phyloP scores from a whole-genome alignment of 495 filamentous ascomycete genomes.

The Neurospora sublineolata region DNA sequence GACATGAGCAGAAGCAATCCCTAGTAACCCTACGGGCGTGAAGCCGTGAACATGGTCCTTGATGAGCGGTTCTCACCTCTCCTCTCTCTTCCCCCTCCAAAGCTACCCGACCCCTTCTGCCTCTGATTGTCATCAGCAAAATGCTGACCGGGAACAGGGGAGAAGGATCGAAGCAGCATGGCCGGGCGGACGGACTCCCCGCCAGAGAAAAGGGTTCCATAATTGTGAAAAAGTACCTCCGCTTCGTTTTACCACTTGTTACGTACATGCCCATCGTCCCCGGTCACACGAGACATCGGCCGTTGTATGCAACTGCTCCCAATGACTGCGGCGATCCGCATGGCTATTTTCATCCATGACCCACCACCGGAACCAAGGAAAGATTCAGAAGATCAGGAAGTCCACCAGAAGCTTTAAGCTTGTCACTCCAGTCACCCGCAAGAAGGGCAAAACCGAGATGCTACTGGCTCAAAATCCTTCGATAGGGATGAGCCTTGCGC shows the following conservation, averaged over 20 bases:
- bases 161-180: background rate
- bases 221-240: background rate
- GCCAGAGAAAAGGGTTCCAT: background rate
- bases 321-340: background rate
- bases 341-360: background rate
- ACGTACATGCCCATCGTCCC: background rate
- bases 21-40: background rate
- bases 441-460: background rate
- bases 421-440: background rate
- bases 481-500: background rate
- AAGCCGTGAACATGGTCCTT: background rate
- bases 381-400: background rate
- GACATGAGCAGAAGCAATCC: background rate
- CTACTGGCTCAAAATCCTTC: background rate
- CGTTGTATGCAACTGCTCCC: background rate
- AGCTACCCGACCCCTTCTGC: background rate
- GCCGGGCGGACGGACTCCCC: background rate
- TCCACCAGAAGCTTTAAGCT: background rate
- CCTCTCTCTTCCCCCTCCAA: background rate
- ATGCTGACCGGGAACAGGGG: background rate
- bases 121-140: background rate
- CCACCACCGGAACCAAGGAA: background rate
- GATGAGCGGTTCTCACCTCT: background rate
- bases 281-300: background rate
- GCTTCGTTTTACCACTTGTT: background rate